These are phyloP conservation scores for Aspergillus sp. DNA, from an alignment of 2,329 filamentous ascomycete genomes.

Conservation along the genomic window DNA sequence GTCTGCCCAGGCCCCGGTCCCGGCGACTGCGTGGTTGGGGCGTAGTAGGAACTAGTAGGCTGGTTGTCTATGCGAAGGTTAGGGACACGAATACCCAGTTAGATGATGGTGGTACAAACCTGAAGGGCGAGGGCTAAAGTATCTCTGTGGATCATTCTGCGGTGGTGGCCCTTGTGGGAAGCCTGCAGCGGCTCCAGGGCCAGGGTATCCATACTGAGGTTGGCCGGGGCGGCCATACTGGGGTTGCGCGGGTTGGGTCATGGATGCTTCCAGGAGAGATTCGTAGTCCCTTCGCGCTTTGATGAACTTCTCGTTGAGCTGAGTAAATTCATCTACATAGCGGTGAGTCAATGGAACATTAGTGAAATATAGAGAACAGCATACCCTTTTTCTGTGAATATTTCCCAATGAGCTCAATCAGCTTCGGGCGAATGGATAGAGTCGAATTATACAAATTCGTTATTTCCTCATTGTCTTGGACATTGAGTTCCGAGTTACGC, in stretches of 20 bases:
- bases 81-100: slow-evolving; percentile 21
- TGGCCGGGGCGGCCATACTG: slow-evolving; percentile 65
- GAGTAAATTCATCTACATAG: slow-evolving; percentile 85
- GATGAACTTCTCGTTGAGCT: slow-evolving; percentile 99
- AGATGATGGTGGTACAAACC: slow-evolving; percentile 26
- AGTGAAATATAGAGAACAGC: slow-evolving; percentile 2
- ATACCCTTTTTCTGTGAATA: slow-evolving; percentile 98
- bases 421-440: slow-evolving; percentile 87
- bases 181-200: slow-evolving; percentile 28
- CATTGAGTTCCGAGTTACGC: slow-evolving; percentile 73
- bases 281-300: slow-evolving; percentile 97
- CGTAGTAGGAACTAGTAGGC: slow-evolving; percentile 60
- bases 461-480: slow-evolving; percentile 96
- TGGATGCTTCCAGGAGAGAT: slow-evolving; percentile 89
- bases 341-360: slow-evolving; percentile 15
- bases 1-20: slow-evolving; percentile 41
- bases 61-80: slow-evolving; percentile 29
- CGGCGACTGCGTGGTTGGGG: slow-evolving; percentile 41
- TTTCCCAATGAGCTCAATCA: slow-evolving; percentile 97
- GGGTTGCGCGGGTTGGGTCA: slow-evolving; percentile 86
- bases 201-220: slow-evolving; percentile 35
- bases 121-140: slow-evolving; percentile 60
- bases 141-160: slow-evolving; percentile 65
- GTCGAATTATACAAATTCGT: slow-evolving; percentile 89
- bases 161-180: slow-evolving; percentile 37